Base-by-base conservation (phyloP, 2,329 filamentous ascomycete species). In the Cordyceps cicadae region DNA sequence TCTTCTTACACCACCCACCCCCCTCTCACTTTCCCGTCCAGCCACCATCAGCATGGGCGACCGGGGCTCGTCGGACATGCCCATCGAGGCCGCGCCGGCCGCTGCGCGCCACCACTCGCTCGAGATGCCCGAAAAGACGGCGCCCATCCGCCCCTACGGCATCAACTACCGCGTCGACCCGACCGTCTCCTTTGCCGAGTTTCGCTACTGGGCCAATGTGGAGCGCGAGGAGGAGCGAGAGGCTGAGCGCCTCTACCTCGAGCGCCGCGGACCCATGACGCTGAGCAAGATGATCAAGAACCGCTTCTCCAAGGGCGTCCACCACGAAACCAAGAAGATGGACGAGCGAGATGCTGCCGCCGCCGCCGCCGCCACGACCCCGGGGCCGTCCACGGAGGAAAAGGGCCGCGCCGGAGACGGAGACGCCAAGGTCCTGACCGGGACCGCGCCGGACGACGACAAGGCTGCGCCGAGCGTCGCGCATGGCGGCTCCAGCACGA, bases 151-250 rank as follows among this genome's bases (percentile, higher is more conserved):
- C 11, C 50, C 7, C 15, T 60, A 60, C 32, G 58, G 58, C 15
- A 17, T 58, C 12, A 12, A 56, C 54, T 56, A 62, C 19, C 53
- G 53, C 29, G 52, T 56, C 48, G 60, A 62, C 48, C 60, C 60
- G 34, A 57, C 53, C 37, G 54, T 65, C 58, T 21, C 59, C 21
- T 67, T 67, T 37, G 64, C 63, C 45, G 66, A 67, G 48, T 66
- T 64, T 14, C 61, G 64, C 43, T 63, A 67, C 62, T 67, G 66
- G 66, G 65, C 66, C 48, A 55, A 60, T 17, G 54, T 64, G 37
- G 65, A 65, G 3, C 66, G 66, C 12, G 61, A 61, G 12, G 66
- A 67, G 12, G 66, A 67, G 54, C 57, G 49, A 17, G 55, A 53
- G 37, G 66, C 64, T 3, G 62, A 66, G n/a, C 62, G 61, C 17